Conservation (phyloP, 2,329 filamentous ascomycete species). For the Trichoderma sp. region DNA sequence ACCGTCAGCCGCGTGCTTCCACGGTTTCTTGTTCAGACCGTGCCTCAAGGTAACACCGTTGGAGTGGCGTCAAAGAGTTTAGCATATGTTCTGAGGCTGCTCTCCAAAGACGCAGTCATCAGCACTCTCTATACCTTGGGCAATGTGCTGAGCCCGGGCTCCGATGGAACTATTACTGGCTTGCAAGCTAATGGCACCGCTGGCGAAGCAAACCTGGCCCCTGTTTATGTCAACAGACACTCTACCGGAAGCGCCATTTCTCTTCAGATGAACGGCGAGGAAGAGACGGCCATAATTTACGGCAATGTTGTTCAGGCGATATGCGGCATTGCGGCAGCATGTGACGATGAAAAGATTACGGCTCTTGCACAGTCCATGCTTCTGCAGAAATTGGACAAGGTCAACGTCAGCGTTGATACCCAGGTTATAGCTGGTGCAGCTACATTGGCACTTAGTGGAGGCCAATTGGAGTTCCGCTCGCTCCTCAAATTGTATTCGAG, state of each 20-base stretch:
- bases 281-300: conserved; percentile 75
- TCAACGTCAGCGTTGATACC: conserved; percentile 76
- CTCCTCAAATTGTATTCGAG: conserved; percentile 80
- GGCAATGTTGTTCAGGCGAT: conserved; percentile 93
- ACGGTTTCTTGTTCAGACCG: conserved; percentile 82
- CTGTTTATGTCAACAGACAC: conserved; percentile 54
- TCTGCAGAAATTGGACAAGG: conserved; percentile 88
- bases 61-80: conserved; percentile 79
- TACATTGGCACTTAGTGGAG: conserved; percentile 71
- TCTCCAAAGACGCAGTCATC: conserved; percentile 91
- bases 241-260: conserved; percentile 77
- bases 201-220: conserved; percentile 39
- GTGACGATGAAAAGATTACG: conserved; percentile 86
- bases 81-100: conserved; percentile 72
- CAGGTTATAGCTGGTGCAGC: conserved; percentile 83
- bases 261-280: conserved; percentile 69
- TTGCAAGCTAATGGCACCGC: conserved; percentile 46
- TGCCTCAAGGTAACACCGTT: conserved; percentile 66
- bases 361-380: conserved; percentile 93
- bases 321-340: conserved; percentile 79
- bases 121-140: conserved; percentile 95
- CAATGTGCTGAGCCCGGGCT: conserved; percentile 81
- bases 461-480: conserved; percentile 77
- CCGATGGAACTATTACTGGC: conserved; percentile 54
- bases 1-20: conserved; percentile 76